Conservation (phyloP, 1,284 basidiomycete genomes). For the Ceratobasidium papillatum region DNA sequence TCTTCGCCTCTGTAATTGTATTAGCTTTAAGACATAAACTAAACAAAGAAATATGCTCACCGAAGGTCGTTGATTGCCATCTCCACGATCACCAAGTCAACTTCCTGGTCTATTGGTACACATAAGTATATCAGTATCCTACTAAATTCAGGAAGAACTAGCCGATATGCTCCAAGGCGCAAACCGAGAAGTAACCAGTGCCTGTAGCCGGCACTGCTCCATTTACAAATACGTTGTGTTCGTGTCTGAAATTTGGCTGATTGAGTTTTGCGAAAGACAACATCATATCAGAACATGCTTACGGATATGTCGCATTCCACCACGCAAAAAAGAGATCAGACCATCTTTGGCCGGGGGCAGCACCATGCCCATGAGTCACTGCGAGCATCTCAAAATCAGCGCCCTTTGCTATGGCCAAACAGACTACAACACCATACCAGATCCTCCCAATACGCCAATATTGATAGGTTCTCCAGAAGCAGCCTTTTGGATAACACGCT, state of each 20-base stretch:
- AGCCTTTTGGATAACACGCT: conserved; percentile 43
- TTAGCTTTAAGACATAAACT: neutral
- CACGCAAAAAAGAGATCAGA: conserved; percentile 28
- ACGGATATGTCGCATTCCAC: conserved; percentile 43
- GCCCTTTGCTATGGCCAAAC: neutral
- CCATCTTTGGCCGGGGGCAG: conserved; percentile 37
- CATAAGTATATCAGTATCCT: neutral
- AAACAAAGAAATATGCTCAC: neutral
- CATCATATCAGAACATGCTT: neutral
- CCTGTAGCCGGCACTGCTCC: conserved; percentile 45
- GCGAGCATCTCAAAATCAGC: neutral
- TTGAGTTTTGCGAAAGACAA: neutral
- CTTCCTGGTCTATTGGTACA: conserved; percentile 34
- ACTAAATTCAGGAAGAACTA: neutral
- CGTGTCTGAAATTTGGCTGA: neutral
- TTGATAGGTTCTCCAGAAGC: conserved; percentile 43
- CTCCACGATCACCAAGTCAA: conserved; percentile 45
- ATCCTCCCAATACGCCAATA: conserved; percentile 45
- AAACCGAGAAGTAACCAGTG: conserved; percentile 44
- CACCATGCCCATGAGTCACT: conserved; percentile 44
- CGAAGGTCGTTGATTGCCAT: conserved; percentile 45
- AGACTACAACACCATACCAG: neutral
- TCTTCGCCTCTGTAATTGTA: conserved; percentile 35
- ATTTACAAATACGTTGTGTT: conserved; percentile 38
- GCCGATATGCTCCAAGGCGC: conserved; percentile 44